phyloP scores from a whole-genome alignment of 805 yeast species.

The Tetrapisispora taiwanensis region DNA sequence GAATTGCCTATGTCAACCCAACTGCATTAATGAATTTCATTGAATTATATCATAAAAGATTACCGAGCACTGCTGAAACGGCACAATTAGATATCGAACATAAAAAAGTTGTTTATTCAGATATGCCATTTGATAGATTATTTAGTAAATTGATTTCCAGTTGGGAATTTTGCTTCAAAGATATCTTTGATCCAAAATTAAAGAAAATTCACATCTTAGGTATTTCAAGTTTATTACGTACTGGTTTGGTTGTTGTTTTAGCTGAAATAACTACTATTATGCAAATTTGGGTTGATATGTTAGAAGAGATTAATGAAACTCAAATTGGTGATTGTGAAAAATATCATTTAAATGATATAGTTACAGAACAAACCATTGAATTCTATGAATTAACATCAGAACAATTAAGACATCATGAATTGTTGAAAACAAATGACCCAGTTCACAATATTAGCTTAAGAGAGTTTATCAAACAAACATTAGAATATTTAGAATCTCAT shows the following conservation, averaged over 20 bases:
- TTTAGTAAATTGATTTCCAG: slow-evolving; percentile 25
- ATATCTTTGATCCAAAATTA: slow-evolving; percentile 64
- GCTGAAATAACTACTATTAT: slow-evolving; percentile 29
- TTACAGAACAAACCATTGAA: slow-evolving; percentile 25
- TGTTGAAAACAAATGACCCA: slow-evolving; percentile 36
- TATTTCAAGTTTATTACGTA: slow-evolving; percentile 40
- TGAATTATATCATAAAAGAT: slow-evolving; percentile 15
- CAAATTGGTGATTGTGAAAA: slow-evolving; percentile 45
- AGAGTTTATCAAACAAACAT: slow-evolving; percentile 31
- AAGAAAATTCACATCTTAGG: slow-evolving; percentile 63
- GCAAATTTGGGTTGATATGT: slow-evolving; percentile 38
- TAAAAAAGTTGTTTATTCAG: slow-evolving; percentile 17
- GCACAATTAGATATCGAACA: slow-evolving; percentile 14
- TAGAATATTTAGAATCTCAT: slow-evolving; percentile 19
- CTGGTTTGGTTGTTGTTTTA: slow-evolving; percentile 26
- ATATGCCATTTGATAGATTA: slow-evolving; percentile 19
- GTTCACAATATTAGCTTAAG: slow-evolving; percentile 45
- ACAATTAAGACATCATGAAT: slow-evolving; percentile 32
- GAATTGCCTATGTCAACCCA: slow-evolving; percentile 30
- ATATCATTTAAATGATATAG: slow-evolving; percentile 38
- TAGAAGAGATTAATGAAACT: slow-evolving; percentile 69
- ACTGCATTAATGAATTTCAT: slow-evolving; percentile 24
- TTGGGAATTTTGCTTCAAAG: slow-evolving; percentile 39
- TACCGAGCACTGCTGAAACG: slow-evolving; percentile 17
- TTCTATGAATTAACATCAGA: slow-evolving; percentile 32